Evolutionary conservation across 176 grass and related monocot genomes (phyloP), one percentile per base, ranked within the genome.

Genomic region (Stipa capillata): DNA sequence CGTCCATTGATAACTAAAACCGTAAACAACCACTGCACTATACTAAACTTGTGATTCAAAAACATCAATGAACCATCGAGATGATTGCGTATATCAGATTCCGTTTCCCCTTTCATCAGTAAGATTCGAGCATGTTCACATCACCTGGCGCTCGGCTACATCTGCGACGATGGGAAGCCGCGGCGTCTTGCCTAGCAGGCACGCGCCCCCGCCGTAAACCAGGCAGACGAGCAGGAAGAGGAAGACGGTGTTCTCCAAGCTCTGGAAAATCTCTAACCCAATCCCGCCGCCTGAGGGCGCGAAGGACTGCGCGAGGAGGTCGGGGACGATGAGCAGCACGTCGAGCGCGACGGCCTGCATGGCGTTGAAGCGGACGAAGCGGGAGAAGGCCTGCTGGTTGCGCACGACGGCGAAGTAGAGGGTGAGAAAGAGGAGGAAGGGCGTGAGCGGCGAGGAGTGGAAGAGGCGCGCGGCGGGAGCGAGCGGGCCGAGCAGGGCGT

Each of bases 291-390:
- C 88, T 1, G 77, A 64, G 0, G 88, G 92, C 65, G 59, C 73
- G 34, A 95, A 89, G 1, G 89, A 89, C 48, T 84, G 80, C 28
- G 84, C 88, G 47, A 99, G 83, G 81, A 99, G 86, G 61, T 99
- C 92, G 13, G 96, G 96, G 69, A 99, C 91, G 65, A 99, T 89
- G 83, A 99, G 88, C 39, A 95, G 83, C 8, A 99, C 80, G 45
- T 99, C 92, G 53, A 95, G 90, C 42, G 77, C 90, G 69, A 99
- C 91, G 58, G 92, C 96, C 84, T 99, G 96, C 96, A 99, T 95
- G 54, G 92, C 91, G 63, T 99, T 99, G 88, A 99, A 99, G 51
- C 92, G 87, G 44, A 99, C 96, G 68, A 91, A 99, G 47, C 96
- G 90, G 88, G 89, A 85, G 88, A 95, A 99, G 32, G 79, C 69